Percentiles rank a stretch among this genome's conserved stretches.
phyloP scores from a whole-genome alignment of 176 grass and related monocot species.

The Juncus effusus region DNA sequence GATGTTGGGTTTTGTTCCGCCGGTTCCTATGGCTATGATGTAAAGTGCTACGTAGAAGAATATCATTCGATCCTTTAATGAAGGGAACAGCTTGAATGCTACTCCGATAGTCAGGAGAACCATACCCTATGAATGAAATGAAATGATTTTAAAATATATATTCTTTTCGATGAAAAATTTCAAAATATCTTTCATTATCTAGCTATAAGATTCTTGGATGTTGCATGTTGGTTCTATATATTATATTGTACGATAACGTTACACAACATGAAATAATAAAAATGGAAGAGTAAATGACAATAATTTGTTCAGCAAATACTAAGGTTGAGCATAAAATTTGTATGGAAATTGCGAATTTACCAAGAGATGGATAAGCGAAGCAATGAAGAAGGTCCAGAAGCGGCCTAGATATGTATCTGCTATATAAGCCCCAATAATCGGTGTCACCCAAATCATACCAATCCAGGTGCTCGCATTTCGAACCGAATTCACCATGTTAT shows the following conservation, averaged over 20 bases:
- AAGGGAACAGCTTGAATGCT: constrained; percentile 24
- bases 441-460: constrained; percentile 67
- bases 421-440: constrained; percentile 60
- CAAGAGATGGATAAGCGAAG: constrained; percentile 59
- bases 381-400: constrained; percentile 81
- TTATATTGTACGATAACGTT: no score
- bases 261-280: no score
- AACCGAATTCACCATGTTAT: constrained; percentile 63
- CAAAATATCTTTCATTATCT: no score
- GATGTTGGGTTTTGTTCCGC: constrained; percentile 50
- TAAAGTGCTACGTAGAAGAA: constrained; percentile 39
- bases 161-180: no score
- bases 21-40: constrained; percentile 37
- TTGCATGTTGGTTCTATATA: no score
- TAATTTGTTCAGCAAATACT: no score
- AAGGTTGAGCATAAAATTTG: no score
- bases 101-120: constrained; percentile 6
- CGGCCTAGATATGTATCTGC: constrained; percentile 73
- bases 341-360: constrained; percentile 22
- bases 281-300: no score
- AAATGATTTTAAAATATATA: no score
- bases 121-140: constrained; percentile 22
- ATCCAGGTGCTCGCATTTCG: constrained; percentile 73
- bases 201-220: no score
- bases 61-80: constrained; percentile 16